Percentiles rank a stretch among this genome's conserved stretches.
Evolutionary conservation across 2,329 filamentous ascomycete genomes (phyloP).

Genomic region (Diaporthe humulicola): DNA sequence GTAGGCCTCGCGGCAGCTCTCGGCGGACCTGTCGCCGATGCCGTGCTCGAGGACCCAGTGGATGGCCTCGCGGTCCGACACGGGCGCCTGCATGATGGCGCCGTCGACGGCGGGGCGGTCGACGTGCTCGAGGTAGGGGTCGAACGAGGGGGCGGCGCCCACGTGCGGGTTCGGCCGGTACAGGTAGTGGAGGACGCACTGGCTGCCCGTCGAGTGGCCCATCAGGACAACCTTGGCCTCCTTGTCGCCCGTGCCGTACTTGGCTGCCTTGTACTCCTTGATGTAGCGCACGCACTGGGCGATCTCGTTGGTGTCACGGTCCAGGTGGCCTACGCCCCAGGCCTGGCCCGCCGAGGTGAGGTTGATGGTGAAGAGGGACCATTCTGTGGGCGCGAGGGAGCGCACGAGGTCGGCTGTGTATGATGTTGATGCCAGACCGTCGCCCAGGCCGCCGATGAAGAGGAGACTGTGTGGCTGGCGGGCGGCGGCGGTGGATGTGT

Average conservation of each 20-base stretch:
- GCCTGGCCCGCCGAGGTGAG: constrained; percentile 56
- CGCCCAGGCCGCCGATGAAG: constrained; percentile 66
- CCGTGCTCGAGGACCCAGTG: constrained; percentile 51
- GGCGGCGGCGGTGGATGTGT: constrained; percentile 45
- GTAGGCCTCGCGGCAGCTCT: constrained; percentile 50
- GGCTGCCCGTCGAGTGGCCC: constrained; percentile 77
- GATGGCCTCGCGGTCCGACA: constrained; percentile 71
- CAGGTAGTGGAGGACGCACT: constrained; percentile 75
- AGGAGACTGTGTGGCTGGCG: constrained; percentile 60
- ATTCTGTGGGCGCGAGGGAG: constrained; percentile 51
- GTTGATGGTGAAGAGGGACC: constrained; percentile 53
- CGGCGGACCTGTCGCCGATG: constrained; percentile 47
- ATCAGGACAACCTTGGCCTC: constrained; percentile 70
- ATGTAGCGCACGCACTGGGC: constrained; percentile 49
- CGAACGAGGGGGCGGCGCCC: constrained; percentile 39
- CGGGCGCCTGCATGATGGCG: constrained; percentile 73
- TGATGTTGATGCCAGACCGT: constrained; percentile 62
- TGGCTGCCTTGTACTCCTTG: constrained; percentile 49
- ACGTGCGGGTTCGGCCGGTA: constrained; percentile 55
- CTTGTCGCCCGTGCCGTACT: constrained; percentile 47
- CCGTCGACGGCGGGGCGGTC: constrained; percentile 65
- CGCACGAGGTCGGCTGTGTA: constrained; percentile 61
- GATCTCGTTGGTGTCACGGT: constrained; percentile 53
- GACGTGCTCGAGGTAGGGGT: constrained; percentile 48
- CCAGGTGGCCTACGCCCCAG: constrained; percentile 54